phyloP scores from a whole-genome alignment of 106 monocot genomes.

The Xerophyta viscosa region DNA sequence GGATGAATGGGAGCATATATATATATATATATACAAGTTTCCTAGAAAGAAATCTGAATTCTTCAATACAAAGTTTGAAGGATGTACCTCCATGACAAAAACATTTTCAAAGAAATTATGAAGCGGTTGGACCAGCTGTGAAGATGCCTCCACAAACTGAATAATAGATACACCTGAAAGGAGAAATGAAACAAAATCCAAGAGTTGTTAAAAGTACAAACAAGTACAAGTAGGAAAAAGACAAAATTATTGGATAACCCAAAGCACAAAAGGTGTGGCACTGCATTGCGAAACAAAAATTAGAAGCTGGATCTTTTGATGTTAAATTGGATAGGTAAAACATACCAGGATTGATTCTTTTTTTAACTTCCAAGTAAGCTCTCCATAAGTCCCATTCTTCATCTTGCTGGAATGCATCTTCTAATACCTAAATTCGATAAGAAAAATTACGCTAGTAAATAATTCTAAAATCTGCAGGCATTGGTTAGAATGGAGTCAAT shows the following conservation, averaged over 20 bases:
- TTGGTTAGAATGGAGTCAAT: neutral
- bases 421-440: conserved; percentile 42
- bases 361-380: conserved; percentile 43
- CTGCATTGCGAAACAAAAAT: neutral
- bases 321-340: neutral
- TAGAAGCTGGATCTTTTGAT: too few species aligned
- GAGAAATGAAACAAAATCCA: neutral
- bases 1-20: too few species aligned
- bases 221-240: too few species aligned
- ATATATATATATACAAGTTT: too few species aligned
- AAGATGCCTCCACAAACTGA: conserved; percentile 45
- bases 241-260: too few species aligned
- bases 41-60: too few species aligned
- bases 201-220: neutral
- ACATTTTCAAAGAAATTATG: conserved; percentile 90
- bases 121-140: conserved; percentile 60
- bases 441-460: neutral
- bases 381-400: conserved; percentile 79
- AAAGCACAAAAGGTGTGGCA: too few species aligned
- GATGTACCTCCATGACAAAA: conserved; percentile 94
- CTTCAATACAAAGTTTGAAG: too few species aligned
- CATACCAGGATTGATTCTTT: conserved; percentile 68
- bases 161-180: conserved; percentile 49
- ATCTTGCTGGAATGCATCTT: conserved; percentile 52
- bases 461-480: neutral